These are phyloP conservation scores for Purpureocillium lavendulum DNA, from an alignment of 2,329 filamentous ascomycete species.

Conservation along the genomic window DNA sequence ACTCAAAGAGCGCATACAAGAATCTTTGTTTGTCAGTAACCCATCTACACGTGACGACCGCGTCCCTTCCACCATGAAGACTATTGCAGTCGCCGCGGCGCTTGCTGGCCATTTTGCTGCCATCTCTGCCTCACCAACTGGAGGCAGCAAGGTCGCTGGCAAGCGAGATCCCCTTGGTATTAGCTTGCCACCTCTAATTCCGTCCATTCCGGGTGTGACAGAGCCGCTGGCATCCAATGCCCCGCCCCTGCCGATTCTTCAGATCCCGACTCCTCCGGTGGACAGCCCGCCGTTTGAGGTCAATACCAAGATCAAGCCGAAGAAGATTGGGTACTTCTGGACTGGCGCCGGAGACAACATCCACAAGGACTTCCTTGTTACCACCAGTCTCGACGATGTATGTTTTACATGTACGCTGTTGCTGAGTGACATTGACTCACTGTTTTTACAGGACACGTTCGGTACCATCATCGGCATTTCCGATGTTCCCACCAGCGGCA, in stretches of 20 bases:
- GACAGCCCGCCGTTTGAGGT: conserved; percentile 41
- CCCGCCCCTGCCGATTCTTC: conserved; percentile 48
- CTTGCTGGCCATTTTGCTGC: neutral
- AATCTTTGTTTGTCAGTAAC: too few relatives aligned
- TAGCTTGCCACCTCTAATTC: conserved; percentile 47
- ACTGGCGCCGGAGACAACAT: conserved; percentile 51
- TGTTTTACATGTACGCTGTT: conserved; percentile 4
- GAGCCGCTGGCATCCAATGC: conserved; percentile 41
- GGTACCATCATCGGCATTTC: conserved; percentile 49
- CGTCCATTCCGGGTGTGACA: conserved; percentile 49
- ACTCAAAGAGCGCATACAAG: too few relatives aligned
- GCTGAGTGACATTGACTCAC: neutral
- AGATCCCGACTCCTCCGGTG: conserved; percentile 51
- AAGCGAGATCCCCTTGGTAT: conserved; percentile 12
- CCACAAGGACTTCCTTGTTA: conserved; percentile 51
- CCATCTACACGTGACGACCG: too few relatives aligned
- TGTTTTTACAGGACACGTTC: conserved; percentile 41
- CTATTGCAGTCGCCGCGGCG: neutral
- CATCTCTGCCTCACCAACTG: neutral
- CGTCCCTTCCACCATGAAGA: neutral
- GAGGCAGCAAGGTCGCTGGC: neutral
- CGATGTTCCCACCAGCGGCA: conserved; percentile 50
- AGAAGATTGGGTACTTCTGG: conserved; percentile 61
- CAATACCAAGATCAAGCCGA: conserved; percentile 46
- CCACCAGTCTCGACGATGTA: conserved; percentile 50